These are phyloP conservation scores for Eucalyptus marginata DNA, from an alignment of 345 rosid species.

Conservation along the genomic window DNA sequence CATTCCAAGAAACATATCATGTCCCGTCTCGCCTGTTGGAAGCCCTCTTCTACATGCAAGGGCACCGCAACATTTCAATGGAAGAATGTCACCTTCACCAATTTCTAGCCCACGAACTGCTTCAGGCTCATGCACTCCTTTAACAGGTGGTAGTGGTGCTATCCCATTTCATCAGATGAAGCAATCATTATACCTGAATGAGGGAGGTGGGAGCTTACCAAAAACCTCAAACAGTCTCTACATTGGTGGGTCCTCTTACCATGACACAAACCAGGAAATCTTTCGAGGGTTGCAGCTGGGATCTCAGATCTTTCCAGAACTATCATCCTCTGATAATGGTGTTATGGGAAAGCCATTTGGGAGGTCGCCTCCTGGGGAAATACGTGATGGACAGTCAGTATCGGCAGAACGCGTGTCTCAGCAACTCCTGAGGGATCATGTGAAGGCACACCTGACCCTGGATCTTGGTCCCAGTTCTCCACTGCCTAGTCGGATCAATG, in stretches of 20 bases:
- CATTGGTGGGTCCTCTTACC: slow-evolving; percentile 14
- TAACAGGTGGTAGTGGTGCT: slow-evolving; percentile 39
- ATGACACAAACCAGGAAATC: slow-evolving; percentile 25
- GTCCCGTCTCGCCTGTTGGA: slow-evolving; percentile 58
- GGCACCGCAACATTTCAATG: slow-evolving; percentile 37
- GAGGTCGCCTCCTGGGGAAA: slow-evolving; percentile 13
- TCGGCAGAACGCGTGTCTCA: slow-evolving; percentile 46
- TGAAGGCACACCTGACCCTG: slow-evolving; percentile 18
- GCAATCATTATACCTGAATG: slow-evolving; percentile 29
- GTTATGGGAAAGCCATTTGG: slow-evolving; percentile 23
- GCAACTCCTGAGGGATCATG: slow-evolving; percentile 40
- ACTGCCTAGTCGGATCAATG: slow-evolving; percentile 15
- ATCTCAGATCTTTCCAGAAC: slow-evolving; percentile 26
- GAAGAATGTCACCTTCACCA: slow-evolving; percentile 58
- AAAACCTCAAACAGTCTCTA: slow-evolving; percentile 18
- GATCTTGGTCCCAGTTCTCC: slow-evolving; percentile 35
- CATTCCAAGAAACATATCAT: slow-evolving; percentile 34
- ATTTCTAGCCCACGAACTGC: slow-evolving; percentile 48
- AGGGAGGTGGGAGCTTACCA: slow-evolving; percentile 27
- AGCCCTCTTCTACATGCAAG: slow-evolving; percentile 48
- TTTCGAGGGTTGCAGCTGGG: slow-evolving; percentile 35
- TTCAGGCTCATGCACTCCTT: slow-evolving; percentile 52
- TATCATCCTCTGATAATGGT: slow-evolving; percentile 16
- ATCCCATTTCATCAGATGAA: slow-evolving; percentile 32
- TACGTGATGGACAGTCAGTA: slow-evolving; percentile 35